Evolutionary conservation across 1,284 basidiomycete species (phyloP).

Genomic region (Ustilago tritici): DNA sequence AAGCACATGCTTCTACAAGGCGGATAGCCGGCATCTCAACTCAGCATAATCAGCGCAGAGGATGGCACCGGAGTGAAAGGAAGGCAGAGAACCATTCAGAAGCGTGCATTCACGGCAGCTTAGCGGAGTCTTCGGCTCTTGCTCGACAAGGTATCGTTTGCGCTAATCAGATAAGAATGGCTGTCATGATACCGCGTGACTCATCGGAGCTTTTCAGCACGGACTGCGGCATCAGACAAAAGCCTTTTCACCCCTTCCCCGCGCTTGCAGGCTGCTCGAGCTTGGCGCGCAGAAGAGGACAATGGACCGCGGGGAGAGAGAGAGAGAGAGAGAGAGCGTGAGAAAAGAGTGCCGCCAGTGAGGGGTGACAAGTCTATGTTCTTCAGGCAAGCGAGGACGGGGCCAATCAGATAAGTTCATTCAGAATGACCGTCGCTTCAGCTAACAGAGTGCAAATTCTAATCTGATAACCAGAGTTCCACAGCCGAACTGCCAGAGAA

Average conservation of each 20-base stretch:
- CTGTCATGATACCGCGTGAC: background rate
- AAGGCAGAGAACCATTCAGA: constrained; percentile 11
- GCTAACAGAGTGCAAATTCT: background rate
- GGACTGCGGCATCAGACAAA: constrained; percentile 12
- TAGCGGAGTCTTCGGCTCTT: constrained; percentile 5
- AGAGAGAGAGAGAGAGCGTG: background rate
- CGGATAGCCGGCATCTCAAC: background rate
- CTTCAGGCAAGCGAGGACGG: background rate
- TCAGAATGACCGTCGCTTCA: background rate
- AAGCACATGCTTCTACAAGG: no score
- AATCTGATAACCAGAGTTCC: constrained; percentile 33
- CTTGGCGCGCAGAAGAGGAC: background rate
- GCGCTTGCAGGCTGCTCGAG: background rate
- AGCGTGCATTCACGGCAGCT: background rate
- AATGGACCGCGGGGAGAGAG: background rate
- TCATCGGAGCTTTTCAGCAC: constrained; percentile 11
- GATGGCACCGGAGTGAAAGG: background rate
- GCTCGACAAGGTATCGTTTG: background rate
- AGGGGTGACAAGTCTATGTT: background rate
- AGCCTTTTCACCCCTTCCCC: background rate
- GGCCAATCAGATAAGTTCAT: constrained; percentile 25
- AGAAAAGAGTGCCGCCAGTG: background rate
- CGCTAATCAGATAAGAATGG: constrained; percentile 30
- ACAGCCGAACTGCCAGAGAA: background rate
- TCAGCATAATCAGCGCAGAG: background rate